Percentiles rank a stretch among this genome's conserved stretches.
Conservation (phyloP, 768 basidiomycete species). For the Lactarius evosmus region DNA sequence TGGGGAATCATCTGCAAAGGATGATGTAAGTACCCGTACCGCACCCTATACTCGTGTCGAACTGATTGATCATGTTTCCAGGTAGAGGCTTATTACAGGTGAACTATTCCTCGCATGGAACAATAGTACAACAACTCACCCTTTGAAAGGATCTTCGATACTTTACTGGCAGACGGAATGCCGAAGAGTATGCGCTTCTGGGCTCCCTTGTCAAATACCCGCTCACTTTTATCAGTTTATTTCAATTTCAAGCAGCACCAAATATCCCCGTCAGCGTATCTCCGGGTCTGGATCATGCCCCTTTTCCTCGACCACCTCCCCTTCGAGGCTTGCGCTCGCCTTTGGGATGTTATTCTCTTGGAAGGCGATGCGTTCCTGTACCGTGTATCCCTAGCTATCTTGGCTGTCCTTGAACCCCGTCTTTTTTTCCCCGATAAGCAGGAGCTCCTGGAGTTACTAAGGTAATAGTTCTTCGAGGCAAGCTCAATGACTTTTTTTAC, state of each 20-base stretch:
- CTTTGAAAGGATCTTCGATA: conserved; percentile 77
- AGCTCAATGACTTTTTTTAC: conserved; percentile 12
- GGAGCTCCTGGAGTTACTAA: conserved; percentile 76
- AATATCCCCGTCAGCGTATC: conserved; percentile 79
- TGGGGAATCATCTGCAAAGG: conserved; percentile 62
- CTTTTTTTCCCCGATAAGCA: conserved; percentile 84
- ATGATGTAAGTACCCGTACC: conserved; percentile 60
- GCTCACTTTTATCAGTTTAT: conserved; percentile 55
- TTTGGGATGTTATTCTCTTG: conserved; percentile 85
- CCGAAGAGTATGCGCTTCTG: conserved; percentile 68
- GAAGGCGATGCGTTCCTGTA: conserved; percentile 92
- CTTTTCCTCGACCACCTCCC: conserved; percentile 85
- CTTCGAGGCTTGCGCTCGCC: conserved; percentile 82
- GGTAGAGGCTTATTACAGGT: conserved; percentile 94
- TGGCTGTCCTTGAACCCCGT: conserved; percentile 79
- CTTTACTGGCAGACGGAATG: conserved; percentile 87
- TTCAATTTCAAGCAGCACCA: conserved; percentile 95
- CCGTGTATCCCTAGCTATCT: conserved; percentile 75
- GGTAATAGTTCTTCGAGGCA: conserved; percentile 39
- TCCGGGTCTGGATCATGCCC: conserved; percentile 77
- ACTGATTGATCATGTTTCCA: conserved; percentile 33
- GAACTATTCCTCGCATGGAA: conserved; percentile 11
- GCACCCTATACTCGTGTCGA: conserved; percentile 17
- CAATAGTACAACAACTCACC: not conserved
- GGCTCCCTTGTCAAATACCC: not conserved